Conservation (phyloP, 1,284 basidiomycete genomes). For the Pterulicium gracile region DNA sequence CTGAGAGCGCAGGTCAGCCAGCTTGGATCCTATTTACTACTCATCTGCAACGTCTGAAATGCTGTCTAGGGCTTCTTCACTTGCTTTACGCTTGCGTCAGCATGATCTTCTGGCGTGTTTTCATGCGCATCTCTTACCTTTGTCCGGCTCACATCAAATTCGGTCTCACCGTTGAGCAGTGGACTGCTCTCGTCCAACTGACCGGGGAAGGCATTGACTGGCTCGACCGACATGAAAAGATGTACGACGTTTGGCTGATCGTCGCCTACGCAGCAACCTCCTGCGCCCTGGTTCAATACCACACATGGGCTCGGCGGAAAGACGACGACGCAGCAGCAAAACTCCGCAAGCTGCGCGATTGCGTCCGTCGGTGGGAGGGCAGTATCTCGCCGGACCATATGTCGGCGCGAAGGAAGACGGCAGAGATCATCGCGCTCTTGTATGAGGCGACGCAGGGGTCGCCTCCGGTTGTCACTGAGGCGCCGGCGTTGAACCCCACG, state of each 20-base stretch:
- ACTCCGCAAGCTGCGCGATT: conserved; percentile 72
- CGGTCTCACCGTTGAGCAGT: conserved; percentile 68
- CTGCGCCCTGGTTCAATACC: conserved; percentile 89
- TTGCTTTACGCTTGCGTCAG: conserved; percentile 79
- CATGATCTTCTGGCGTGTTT: conserved; percentile 89
- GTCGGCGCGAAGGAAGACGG: conserved; percentile 86
- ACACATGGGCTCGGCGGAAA: conserved; percentile 81
- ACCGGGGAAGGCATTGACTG: conserved; percentile 82
- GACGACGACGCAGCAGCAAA: conserved; percentile 66
- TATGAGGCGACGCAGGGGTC: conserved; percentile 85
- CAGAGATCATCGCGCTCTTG: conserved; percentile 84
- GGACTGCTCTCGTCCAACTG: conserved; percentile 63
- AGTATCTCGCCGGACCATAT: conserved; percentile 77
- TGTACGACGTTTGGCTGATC: conserved; percentile 82
- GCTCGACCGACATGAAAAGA: conserved; percentile 71
- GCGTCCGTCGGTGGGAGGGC: conserved; percentile 75
- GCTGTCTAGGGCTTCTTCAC: conserved; percentile 65
- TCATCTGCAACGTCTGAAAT: conserved; percentile 1
- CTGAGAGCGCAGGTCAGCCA: conserved; percentile 49
- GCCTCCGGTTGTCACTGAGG: conserved; percentile 35
- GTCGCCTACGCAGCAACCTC: conserved; percentile 85
- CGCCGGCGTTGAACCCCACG: conserved; percentile 61
- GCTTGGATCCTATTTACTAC: conserved; percentile 8
- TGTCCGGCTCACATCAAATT: conserved; percentile 83
- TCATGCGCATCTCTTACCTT: conserved; percentile 88